These are phyloP conservation scores for Hypoxylon sp. DNA, from an alignment of 2,329 filamentous ascomycete genomes.

Conservation along the genomic window DNA sequence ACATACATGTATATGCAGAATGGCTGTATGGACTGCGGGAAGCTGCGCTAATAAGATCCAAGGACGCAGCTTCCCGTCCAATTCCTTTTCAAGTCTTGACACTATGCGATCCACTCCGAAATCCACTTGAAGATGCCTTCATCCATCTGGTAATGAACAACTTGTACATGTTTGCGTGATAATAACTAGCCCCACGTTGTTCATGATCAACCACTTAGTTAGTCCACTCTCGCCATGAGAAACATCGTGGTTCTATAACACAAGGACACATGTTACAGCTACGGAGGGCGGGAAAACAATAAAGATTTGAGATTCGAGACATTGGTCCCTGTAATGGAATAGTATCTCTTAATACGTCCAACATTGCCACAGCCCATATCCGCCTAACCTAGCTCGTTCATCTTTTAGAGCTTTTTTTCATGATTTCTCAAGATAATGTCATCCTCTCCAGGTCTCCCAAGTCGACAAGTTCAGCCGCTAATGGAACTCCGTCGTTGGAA, in stretches of 20 bases:
- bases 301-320: background rate
- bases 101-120: constrained; percentile 1
- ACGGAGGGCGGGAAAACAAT: background rate
- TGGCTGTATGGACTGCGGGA: constrained; percentile 39
- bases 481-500: background rate
- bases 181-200: constrained; percentile 13
- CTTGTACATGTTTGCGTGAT: constrained; percentile 15
- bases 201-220: constrained; percentile 1
- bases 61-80: constrained; percentile 46
- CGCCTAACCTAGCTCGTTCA: background rate
- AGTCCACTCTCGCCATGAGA: background rate
- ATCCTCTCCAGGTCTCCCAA: background rate
- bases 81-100: constrained; percentile 16
- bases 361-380: background rate
- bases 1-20: too few species aligned
- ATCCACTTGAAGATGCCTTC: constrained; percentile 16
- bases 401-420: background rate
- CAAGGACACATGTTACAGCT: constrained; percentile 8
- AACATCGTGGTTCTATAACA: constrained; percentile 15
- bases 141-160: constrained; percentile 6
- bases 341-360: background rate
- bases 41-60: constrained; percentile 45
- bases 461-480: background rate
- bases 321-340: background rate
- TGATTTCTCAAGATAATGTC: background rate